These are phyloP conservation scores for Talaromyces rugulosus DNA, from an alignment of 2,329 filamentous ascomycete species.

Conservation along the genomic window DNA sequence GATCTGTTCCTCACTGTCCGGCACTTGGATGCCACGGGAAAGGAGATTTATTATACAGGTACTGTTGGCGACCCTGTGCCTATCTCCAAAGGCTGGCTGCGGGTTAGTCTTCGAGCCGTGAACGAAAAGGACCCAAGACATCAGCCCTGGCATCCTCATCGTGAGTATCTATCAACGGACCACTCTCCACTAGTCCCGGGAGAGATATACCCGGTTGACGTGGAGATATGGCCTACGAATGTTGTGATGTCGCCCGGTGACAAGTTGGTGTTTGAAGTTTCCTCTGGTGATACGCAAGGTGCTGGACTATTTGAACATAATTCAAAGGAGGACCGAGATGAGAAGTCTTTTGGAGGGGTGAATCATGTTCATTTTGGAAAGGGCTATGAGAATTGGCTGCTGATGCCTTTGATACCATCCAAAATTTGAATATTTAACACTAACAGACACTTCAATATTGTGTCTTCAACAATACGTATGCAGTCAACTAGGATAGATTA, in stretches of 20 bases:
- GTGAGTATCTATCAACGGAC: constrained; percentile 46
- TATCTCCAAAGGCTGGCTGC: constrained; percentile 53
- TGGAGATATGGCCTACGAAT: constrained; percentile 32
- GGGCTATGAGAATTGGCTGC: not conserved
- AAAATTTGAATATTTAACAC: not conserved
- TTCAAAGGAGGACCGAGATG: not conserved
- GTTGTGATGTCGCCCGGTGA: constrained; percentile 19
- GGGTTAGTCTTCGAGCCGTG: constrained; percentile 44
- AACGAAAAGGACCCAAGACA: constrained; percentile 16
- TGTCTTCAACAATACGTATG: no score
- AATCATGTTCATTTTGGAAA: not conserved
- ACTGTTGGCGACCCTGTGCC: constrained; percentile 54
- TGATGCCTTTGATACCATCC: not conserved
- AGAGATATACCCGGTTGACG: constrained; percentile 45
- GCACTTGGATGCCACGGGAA: constrained; percentile 46
- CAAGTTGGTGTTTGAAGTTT: constrained; percentile 7
- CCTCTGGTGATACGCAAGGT: constrained; percentile 26
- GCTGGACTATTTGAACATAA: constrained; percentile 49
- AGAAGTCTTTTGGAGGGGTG: not conserved
- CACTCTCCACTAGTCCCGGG: constrained; percentile 41
- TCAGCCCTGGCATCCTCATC: constrained; percentile 40
- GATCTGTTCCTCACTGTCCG: constrained; percentile 55
- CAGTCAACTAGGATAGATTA: no score
- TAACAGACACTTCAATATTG: no score
- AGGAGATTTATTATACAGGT: constrained; percentile 53